Evolutionary conservation across 352 stramenopile genomes (phyloP).

Genomic region (Plasmopara muralis): DNA sequence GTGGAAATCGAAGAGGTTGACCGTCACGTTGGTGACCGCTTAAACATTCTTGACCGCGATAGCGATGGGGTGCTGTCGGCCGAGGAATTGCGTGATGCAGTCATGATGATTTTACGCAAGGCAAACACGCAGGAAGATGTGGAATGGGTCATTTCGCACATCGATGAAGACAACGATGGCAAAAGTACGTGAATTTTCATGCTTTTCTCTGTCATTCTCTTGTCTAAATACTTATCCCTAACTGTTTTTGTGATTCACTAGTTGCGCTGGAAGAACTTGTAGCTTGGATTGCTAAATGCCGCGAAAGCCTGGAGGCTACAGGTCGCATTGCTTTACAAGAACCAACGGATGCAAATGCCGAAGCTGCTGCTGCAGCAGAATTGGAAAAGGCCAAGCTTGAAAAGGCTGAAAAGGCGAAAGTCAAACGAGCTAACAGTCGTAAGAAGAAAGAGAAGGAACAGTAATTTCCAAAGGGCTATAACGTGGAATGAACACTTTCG

Average conservation of each 20-base stretch:
- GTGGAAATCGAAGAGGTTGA: constrained; percentile 93
- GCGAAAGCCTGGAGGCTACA: constrained; percentile 84
- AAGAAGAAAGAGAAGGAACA: constrained; percentile 54
- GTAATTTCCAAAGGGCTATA: not conserved
- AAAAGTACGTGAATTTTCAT: constrained; percentile 48
- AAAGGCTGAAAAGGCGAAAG: constrained; percentile 32
- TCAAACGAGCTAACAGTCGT: constrained; percentile 63
- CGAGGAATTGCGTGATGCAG: constrained; percentile 93
- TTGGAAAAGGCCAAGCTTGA: constrained; percentile 22
- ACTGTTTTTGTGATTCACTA: constrained; percentile 26
- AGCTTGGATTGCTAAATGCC: constrained; percentile 81
- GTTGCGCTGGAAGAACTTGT: constrained; percentile 92
- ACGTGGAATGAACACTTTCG: no score
- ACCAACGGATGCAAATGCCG: constrained; percentile 19
- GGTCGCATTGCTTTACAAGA: constrained; percentile 62
- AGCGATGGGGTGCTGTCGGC: constrained; percentile 91
- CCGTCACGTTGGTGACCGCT: constrained; percentile 94
- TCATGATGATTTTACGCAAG: constrained; percentile 93
- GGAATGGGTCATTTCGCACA: constrained; percentile 90
- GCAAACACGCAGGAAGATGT: constrained; percentile 93
- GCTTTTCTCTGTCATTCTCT: no score
- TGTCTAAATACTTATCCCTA: no score
- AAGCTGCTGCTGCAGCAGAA: constrained; percentile 24
- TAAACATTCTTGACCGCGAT: constrained; percentile 97
- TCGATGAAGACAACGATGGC: constrained; percentile 89